Conservation (phyloP, 129 eudicot genomes). For the Centrapalus pauciflorus region DNA sequence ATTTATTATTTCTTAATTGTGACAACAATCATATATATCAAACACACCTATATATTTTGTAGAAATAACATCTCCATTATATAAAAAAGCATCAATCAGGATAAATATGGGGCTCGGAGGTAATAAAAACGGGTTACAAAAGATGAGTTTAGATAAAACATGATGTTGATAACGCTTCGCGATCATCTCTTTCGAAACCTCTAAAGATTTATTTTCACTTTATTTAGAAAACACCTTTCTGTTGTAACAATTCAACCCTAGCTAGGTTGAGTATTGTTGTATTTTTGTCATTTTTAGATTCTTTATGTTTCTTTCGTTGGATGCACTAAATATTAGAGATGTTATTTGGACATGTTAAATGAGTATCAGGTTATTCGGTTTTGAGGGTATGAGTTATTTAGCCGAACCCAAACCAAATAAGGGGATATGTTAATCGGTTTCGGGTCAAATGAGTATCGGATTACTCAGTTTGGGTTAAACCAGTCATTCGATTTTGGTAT, state of each 20-base stretch:
- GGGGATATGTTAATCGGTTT: no score
- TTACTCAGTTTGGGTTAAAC: no score
- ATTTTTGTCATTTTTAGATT: background rate
- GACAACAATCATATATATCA: no score
- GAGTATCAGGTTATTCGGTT: no score
- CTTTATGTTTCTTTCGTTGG: background rate
- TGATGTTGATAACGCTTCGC: background rate
- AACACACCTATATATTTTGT: no score
- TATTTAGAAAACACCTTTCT: constrained; percentile 15
- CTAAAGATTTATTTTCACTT: background rate
- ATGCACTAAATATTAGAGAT: background rate
- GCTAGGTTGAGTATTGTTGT: constrained; percentile 13
- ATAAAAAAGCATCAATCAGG: background rate
- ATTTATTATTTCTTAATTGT: no score
- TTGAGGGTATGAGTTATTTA: no score
- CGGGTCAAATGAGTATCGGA: no score
- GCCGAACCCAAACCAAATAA: no score
- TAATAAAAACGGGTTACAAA: background rate
- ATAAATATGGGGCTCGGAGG: background rate
- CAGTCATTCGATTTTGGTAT: no score
- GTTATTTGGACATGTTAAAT: no score
- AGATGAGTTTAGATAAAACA: background rate
- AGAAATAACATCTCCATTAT: no score
- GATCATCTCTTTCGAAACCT: background rate
- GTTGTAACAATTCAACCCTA: constrained; percentile 9